Base-by-base conservation (phyloP, 2,329 filamentous ascomycete species). In the Fusarium sp. region DNA sequence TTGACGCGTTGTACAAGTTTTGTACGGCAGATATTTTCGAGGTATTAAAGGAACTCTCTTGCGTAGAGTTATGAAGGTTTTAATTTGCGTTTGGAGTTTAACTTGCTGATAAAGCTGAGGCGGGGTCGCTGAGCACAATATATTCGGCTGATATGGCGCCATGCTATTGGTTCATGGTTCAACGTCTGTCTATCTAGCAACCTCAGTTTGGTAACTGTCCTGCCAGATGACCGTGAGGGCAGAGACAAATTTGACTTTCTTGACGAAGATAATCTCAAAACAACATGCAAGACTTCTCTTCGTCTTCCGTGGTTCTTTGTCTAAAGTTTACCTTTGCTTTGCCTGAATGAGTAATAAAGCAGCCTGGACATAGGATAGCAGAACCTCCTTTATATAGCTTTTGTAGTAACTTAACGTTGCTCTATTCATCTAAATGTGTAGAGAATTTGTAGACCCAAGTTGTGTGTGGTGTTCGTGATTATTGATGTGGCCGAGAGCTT, bases 101-200 rank as follows among this genome's bases (percentile, higher is more conserved):
- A 66, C 47, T 47, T 47, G 15, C 6, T 17, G n/a, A 37, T 14
- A n/a, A 11, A 48, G 32, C 45, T 49, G 55, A 65, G 35, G 62
- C 61, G 62, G 60, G 62, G 62, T 65, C 13, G 17, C 4, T 4
- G 14, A 59, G 48, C 48, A 65, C 60, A 47, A 65, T 39, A 65
- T 53, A 30, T 47, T 40, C 15, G 19, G 49, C 17, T n/a, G 23
- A 6, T 22, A 41, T 65, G 48, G 58, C 48, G 13, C 17, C 30
- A 40, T 20, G 19, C 37, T 17, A 37, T 35, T n/a, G 45, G 45
- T 49, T 37, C 17, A n/a, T 10, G 35, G 35, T 7, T n/a, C 35
- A 37, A 37, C 17, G 3, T n/a, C 33, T n/a, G 19, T 37, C 19
- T n/a, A 3, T 14, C 11, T 20, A 7, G 33, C 6, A 25, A 8